phyloP scores from a whole-genome alignment of 192 early-diverging fungal genomes.

The Linnemannia schmuckeri region DNA sequence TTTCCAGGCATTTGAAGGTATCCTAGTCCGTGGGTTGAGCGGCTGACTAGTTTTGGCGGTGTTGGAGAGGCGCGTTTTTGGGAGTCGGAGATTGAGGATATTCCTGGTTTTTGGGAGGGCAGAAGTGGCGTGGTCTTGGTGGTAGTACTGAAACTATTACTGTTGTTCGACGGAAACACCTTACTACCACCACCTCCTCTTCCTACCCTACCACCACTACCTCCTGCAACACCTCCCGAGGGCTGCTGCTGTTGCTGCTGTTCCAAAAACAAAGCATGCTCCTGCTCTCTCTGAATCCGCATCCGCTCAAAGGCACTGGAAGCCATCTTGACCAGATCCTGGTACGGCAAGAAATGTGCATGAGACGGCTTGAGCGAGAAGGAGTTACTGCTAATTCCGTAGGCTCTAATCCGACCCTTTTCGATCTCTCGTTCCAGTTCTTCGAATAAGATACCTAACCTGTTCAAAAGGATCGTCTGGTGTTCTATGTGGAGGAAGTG shows the following conservation, averaged over 20 bases:
- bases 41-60: not conserved
- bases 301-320: constrained; percentile 38
- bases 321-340: constrained; percentile 50
- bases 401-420: constrained; percentile 49
- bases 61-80: not conserved
- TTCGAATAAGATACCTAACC: constrained; percentile 44
- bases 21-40: constrained; percentile 40
- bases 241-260: constrained; percentile 14
- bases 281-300: constrained; percentile 15
- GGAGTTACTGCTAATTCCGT: constrained; percentile 58
- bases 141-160: not conserved
- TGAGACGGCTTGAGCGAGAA: constrained; percentile 53
- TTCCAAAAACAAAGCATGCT: constrained; percentile 7
- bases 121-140: not conserved
- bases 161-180: not conserved
- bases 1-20: constrained; percentile 57
- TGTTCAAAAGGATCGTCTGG: constrained; percentile 41
- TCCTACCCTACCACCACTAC: not conserved
- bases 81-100: too few relatives aligned
- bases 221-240: not conserved
- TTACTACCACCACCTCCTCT: not conserved
- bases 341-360: constrained; percentile 55
- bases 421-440: constrained; percentile 55
- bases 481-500: constrained; percentile 22
- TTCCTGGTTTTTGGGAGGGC: not conserved